Conservation (phyloP, 768 basidiomycete species). For the Grammothele lineata region DNA sequence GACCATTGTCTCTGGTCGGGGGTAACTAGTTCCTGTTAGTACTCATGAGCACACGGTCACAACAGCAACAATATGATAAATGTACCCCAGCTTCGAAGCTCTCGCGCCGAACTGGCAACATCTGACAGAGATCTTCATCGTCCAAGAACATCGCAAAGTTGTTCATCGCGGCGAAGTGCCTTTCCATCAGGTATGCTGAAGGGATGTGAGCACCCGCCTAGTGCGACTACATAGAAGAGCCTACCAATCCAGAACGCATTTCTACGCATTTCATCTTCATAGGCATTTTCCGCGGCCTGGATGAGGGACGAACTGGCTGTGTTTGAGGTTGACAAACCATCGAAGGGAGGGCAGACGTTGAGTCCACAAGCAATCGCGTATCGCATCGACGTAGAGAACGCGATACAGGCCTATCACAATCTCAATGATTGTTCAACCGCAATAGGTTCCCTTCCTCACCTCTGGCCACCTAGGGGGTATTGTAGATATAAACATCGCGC, state of each 20-base stretch:
- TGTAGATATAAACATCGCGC: too few species aligned
- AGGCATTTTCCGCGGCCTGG: conserved; percentile 50
- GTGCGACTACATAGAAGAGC: background rate
- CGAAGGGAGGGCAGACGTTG: conserved; percentile 64
- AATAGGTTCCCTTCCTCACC: too few species aligned
- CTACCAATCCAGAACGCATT: conserved; percentile 57
- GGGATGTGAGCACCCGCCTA: background rate
- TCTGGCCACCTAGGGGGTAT: conserved; percentile 85
- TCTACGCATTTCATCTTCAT: conserved; percentile 68
- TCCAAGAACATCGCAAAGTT: conserved; percentile 71
- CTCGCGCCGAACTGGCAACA: conserved; percentile 59
- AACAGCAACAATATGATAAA: background rate
- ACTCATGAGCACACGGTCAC: conserved; percentile 6
- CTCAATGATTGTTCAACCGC: too few species aligned
- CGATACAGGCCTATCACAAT: conserved; percentile 52
- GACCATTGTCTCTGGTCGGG: conserved; percentile 63
- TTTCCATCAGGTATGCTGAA: conserved; percentile 56
- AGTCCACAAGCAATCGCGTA: conserved; percentile 61
- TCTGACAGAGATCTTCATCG: conserved; percentile 69
- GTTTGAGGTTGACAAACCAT: conserved; percentile 55
- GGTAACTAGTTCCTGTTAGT: conserved; percentile 37
- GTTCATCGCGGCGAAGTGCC: conserved; percentile 62
- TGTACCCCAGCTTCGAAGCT: conserved; percentile 61
- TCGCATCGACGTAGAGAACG: conserved; percentile 54
- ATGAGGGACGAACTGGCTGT: conserved; percentile 53